A percentile compares a stretch with the other conserved stretches of the same genome.
These are phyloP conservation scores for Erysiphe pulchra DNA, from an alignment of 2,329 filamentous ascomycete species.

Conservation along the genomic window DNA sequence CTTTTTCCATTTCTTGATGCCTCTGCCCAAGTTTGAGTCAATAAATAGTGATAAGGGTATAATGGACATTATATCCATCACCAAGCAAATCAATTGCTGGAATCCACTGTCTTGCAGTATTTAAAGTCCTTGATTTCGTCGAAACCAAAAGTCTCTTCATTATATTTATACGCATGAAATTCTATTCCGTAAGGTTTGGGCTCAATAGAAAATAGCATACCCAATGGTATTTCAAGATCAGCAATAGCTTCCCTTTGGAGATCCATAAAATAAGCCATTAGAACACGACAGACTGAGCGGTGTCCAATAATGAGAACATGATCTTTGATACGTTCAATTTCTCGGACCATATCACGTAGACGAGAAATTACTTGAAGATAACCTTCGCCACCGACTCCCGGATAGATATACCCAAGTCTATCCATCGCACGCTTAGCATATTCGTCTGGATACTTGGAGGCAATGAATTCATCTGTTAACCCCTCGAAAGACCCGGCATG, in stretches of 20 bases:
- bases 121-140: slow-evolving; percentile 67
- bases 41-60: not conserved
- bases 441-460: slow-evolving; percentile 51
- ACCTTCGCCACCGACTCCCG: slow-evolving; percentile 81
- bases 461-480: slow-evolving; percentile 81
- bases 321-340: slow-evolving; percentile 91
- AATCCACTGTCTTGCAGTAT: slow-evolving; percentile 27
- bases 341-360: slow-evolving; percentile 80
- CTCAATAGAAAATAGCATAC: slow-evolving; percentile 83
- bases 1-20: not conserved
- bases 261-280: slow-evolving; percentile 93
- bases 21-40: not conserved
- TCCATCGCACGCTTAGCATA: slow-evolving; percentile 55
- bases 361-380: slow-evolving; percentile 95
- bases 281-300: slow-evolving; percentile 69
- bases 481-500: slow-evolving; percentile 86
- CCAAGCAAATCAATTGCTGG: not conserved
- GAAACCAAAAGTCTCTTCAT: slow-evolving; percentile 54
- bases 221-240: slow-evolving; percentile 77
- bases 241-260: slow-evolving; percentile 77
- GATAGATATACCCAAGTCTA: slow-evolving; percentile 92
- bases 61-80: too few species aligned
- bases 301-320: slow-evolving; percentile 84
- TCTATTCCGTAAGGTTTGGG: slow-evolving; percentile 95
- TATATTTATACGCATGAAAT: slow-evolving; percentile 86